Base-by-base conservation (phyloP, 106 monocot species). In the Apostasia shenzhenica region DNA sequence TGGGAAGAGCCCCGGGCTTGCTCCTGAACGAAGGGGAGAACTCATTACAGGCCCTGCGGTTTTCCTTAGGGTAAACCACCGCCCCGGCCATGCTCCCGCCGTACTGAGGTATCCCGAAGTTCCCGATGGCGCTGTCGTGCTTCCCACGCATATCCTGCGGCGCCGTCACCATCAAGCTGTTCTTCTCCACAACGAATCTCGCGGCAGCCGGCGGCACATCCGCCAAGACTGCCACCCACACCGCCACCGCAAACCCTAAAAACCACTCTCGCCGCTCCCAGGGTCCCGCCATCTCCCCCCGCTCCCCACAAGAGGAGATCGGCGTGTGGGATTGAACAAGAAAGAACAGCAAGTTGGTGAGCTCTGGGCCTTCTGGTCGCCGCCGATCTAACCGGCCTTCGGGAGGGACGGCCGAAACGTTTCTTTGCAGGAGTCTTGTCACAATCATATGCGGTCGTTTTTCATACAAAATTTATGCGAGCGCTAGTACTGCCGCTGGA, bases 91-190 rank as follows among this genome's bases (percentile, higher is more conserved):
- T 79, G 80, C 85, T 91, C 54, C 95, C 95, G n/a, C 95, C 95
- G 66, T 95, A 95, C 83, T 88, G 85, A 43, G 95, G 95, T 60
- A 95, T 91, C 45, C 95, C 95, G 75, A 95, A 95, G 86, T 95
- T 95, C 13, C 85, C 95, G 70, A 95, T 95, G 67, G 95, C 95
- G 74, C 88, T 84, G 73, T 95, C 95, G 66, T 86, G 88, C 72
- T 81, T 78, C n/a, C 91, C 95, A 44, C 86, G 73, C 69, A 95
- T 26, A 55, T 64, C 76, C 26, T 45, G 46, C n/a, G 95, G 95
- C 51, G 95, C 77, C 43, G 86, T 86, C 74, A 95, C 95, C 91
- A 86, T 91, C 75, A 95, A 71, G 70, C 88, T 95, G 80, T 95
- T 95, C 88, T 91, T 91, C 80, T 95, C 95, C 70, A 95, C 95